Evolutionary conservation across 208 protist genomes (phyloP), one percentile per base, ranked within the genome.

Genomic region (Leishmania mexicana): DNA sequence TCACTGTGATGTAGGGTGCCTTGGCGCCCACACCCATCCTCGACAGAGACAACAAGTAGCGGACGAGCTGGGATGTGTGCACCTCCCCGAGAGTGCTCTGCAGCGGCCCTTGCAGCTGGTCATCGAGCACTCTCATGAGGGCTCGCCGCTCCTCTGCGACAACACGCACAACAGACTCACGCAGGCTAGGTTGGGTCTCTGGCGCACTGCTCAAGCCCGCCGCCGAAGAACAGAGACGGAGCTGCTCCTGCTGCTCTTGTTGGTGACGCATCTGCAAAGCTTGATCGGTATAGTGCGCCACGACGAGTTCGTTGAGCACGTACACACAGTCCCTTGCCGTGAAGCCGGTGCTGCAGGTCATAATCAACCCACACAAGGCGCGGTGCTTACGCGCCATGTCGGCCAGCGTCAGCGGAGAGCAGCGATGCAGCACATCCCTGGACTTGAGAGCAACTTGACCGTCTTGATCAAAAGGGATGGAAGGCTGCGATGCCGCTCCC

Each of bases 31-130:
- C 78, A 57, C 76, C 77, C 68, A 94, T 76, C 83, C 88, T 91
- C 45, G 92, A 92, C 58, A 95, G 62, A 38, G 87, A 88, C 1
- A 70, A 86, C 54, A 95, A 74, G 79, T 93, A 95, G 74, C 92
- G 92, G 31, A 87, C 83, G 11, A 95, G 85, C 51, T 84, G 67
- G 40, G 83, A 73, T 19, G 89, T 87, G 42, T 84, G 86, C 31
- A 92, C 49, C 0, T 81, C 73, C 21, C 19, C 49, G 4, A 83
- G 40, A 49, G 54, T 47, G 31, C 40, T 47, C 15, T 60, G 62
- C 79, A 83, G 68, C 64, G 72, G 78, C 6, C 76, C 78, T 40
- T 78, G 79, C 35, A 87, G 75, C 19, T 71, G 73, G 2, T 58
- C 68, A 38, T 60, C 31, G 19, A 83, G 68, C 28, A 58, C 73